Conservation (phyloP, 176 grass and related monocot genomes). For the Elaeis guineensis region DNA sequence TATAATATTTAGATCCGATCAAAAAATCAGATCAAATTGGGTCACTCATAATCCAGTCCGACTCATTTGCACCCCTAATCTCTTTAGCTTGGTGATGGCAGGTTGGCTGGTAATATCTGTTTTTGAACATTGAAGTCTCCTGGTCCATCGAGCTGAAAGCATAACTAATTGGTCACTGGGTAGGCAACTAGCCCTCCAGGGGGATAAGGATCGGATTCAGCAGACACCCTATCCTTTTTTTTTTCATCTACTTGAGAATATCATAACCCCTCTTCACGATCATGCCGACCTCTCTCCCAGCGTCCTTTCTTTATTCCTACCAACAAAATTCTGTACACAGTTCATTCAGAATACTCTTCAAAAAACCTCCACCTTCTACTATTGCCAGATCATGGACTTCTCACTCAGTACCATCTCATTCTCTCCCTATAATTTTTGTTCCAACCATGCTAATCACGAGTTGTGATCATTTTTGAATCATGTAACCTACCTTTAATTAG, state of each 20-base stretch:
- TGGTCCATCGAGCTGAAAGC: too few species aligned
- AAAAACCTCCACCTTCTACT: background rate
- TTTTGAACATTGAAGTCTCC: too few species aligned
- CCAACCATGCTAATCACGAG: background rate
- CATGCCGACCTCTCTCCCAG: slow-evolving; percentile 3
- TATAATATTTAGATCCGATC: too few species aligned
- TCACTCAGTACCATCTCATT: background rate
- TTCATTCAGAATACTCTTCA: too few species aligned
- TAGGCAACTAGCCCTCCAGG: too few species aligned
- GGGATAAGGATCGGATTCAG: slow-evolving; percentile 1
- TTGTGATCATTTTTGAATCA: background rate
- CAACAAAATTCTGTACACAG: too few species aligned
- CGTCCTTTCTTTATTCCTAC: background rate
- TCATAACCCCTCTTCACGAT: background rate
- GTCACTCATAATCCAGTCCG: too few species aligned
- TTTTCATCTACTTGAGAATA: background rate
- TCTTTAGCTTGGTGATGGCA: too few species aligned
- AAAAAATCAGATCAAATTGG: too few species aligned
- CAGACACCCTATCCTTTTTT: slow-evolving; percentile 6
- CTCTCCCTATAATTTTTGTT: background rate
- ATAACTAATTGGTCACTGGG: too few species aligned
- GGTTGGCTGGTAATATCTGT: too few species aligned
- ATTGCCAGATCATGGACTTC: slow-evolving; percentile 1
- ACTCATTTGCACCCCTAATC: too few species aligned
- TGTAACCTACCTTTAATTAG: background rate